phyloP scores from a whole-genome alignment of 2,329 filamentous ascomycete species.

The Fusarium sp. region DNA sequence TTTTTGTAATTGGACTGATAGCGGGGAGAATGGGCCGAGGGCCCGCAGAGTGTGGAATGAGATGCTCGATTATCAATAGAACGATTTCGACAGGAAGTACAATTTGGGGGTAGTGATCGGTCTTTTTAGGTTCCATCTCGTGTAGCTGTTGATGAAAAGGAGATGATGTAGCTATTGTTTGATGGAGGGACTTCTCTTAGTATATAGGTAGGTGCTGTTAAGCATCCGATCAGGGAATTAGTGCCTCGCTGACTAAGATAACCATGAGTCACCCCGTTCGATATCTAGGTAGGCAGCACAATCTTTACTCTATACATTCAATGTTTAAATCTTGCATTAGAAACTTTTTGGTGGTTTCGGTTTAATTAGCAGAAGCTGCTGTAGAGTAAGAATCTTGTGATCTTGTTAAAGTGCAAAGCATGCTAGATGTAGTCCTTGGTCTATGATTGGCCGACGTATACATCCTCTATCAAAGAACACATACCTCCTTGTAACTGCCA shows the following conservation, averaged over 20 bases:
- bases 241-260: not conserved
- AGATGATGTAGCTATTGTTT: not conserved
- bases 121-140: not conserved
- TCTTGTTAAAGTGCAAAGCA: too few species aligned
- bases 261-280: not conserved
- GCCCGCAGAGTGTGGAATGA: not conserved
- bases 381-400: too few species aligned
- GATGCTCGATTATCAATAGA: conserved; percentile 22
- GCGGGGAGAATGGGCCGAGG: conserved; percentile 15
- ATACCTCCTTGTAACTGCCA: too few species aligned
- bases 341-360: too few species aligned
- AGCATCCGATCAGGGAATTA: not conserved
- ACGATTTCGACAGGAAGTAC: conserved; percentile 25
- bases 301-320: not conserved
- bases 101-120: fast-evolving
- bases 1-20: conserved; percentile 11
- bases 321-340: too few species aligned
- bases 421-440: too few species aligned
- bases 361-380: too few species aligned
- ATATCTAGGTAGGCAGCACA: not conserved
- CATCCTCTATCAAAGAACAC: too few species aligned
- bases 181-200: not conserved
- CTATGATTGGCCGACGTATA: not conserved
- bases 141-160: not conserved
- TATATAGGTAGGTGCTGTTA: not conserved